Percentiles rank a stretch among this genome's conserved stretches.
Evolutionary conservation across 805 yeast genomes (phyloP).

Genomic region (Pichia cephalocereana): DNA sequence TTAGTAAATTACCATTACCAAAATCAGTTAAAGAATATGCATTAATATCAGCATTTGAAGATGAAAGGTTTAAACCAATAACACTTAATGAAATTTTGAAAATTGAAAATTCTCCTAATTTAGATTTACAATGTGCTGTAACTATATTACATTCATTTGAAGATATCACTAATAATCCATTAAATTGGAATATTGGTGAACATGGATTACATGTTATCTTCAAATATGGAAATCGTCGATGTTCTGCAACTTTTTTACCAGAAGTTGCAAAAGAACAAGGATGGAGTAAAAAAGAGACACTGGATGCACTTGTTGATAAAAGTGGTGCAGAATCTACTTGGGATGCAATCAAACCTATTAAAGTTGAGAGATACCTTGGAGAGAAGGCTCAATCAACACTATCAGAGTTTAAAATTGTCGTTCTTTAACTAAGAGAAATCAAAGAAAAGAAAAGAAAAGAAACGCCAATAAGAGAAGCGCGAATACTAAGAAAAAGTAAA

Average conservation of each 20-base stretch:
- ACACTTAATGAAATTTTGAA: conserved; percentile 39
- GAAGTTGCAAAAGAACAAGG: conserved; percentile 82
- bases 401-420: neutral
- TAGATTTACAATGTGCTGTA: conserved; percentile 41
- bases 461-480: too few species aligned
- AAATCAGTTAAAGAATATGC: conserved; percentile 58
- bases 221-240: neutral
- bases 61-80: conserved; percentile 69
- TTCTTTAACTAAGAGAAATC: too few species aligned
- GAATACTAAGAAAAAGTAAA: neutral
- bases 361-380: conserved; percentile 47
- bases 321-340: conserved; percentile 38
- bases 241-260: conserved; percentile 80
- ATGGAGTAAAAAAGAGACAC: conserved; percentile 68
- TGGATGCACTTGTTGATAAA: conserved; percentile 61
- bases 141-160: conserved; percentile 58
- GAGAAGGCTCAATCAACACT: neutral
- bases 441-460: too few species aligned
- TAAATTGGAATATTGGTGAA: conserved; percentile 72
- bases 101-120: neutral
- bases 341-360: neutral
- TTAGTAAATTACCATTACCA: conserved; percentile 43
- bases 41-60: conserved; percentile 64
- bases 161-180: conserved; percentile 34
- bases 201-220: conserved; percentile 52